Base-by-base conservation (phyloP, 208 protist genomes). In the Wallacemonas rigidus region DNA sequence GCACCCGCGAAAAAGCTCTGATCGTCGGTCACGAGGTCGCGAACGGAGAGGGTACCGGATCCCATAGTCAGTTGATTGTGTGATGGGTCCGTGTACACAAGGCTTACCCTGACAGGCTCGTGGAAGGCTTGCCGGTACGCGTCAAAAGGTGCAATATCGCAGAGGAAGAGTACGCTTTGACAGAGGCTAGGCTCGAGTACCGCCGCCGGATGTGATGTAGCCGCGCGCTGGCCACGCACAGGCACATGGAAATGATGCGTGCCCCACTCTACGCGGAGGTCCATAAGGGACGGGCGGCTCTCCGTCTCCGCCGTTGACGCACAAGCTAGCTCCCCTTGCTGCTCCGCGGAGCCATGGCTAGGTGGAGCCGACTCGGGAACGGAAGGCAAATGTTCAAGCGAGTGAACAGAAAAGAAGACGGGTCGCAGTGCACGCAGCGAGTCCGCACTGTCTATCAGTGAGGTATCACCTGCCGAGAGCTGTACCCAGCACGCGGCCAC, bases 1-100 rank as follows among this genome's bases (percentile, higher is more conserved):
- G 67, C 40, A 51, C 84, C 82, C 55, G 56, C 71, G 63, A 83
- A 85, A n/a, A 56, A 79, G 14, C 63, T 82, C 53, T 86, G 78
- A 6, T 68, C 61, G 76, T 87, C 75, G 1, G 75, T 79, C 14
- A 77, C 80, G 35, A 85, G 78, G 53, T 80, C 79, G 44, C 84
- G 81, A 38, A 94, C 40, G 3, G 84, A 90, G 43, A 92, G 76
- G 41, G 40, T 41, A 48, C 87, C 89, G 48, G 58, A 76, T 39
- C 89, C 89, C 9, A 94, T 65, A 45, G 57, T 64, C 48, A 87
- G 65, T 40, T 65, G 60, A 48, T 48, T 65, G n/a, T 41, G 60
- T 26, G 60, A 65, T 36, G 12, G 41, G 17, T 77, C 74, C 60
- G 71, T 45, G 4, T 71, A 61, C 43, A 82, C n/a, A 14, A 82